phyloP scores from a whole-genome alignment of 768 basidiomycete genomes.

The Agrocybe praecox region DNA sequence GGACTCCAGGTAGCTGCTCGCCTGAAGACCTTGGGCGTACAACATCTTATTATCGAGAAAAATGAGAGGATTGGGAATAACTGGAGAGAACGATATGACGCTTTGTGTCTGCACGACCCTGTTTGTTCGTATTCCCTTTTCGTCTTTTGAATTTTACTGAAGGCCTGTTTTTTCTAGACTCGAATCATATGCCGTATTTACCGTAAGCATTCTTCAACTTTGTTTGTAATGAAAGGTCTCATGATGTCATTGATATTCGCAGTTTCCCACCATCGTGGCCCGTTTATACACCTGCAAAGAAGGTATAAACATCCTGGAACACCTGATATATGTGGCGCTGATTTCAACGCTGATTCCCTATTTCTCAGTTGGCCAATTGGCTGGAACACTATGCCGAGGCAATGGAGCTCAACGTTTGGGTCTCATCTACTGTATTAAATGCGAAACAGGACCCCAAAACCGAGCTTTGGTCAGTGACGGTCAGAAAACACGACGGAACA shows the following conservation, averaged over 20 bases:
- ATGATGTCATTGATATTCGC: not conserved
- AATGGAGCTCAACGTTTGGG: conserved; percentile 57
- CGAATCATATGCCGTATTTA: conserved; percentile 62
- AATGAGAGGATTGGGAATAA: conserved; percentile 61
- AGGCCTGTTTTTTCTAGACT: conserved; percentile 34
- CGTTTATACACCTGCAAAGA: conserved; percentile 28
- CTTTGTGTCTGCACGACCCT: conserved; percentile 67
- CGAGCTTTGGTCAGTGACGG: conserved; percentile 42
- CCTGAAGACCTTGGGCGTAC: conserved; percentile 58
- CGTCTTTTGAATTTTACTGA: not conserved
- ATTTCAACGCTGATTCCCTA: too few species aligned
- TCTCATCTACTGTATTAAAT: conserved; percentile 32
- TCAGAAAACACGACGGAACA: conserved; percentile 34
- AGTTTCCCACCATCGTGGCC: conserved; percentile 37
- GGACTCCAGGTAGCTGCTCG: conserved; percentile 69
- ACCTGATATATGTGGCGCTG: not conserved
- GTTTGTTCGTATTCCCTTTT: conserved; percentile 52
- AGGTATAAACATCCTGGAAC: conserved; percentile 16
- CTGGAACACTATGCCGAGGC: conserved; percentile 32
- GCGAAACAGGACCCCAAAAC: conserved; percentile 33
- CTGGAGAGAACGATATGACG: conserved; percentile 70
- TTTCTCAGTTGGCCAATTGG: conserved; percentile 31
- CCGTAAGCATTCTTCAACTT: too few species aligned
- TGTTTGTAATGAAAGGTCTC: too few species aligned
- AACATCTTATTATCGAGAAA: conserved; percentile 67